Evolutionary conservation across 1,139 yeast species (phyloP), one percentile per base, ranked within the genome.

Genomic region (Scheffersomyces stambukii): DNA sequence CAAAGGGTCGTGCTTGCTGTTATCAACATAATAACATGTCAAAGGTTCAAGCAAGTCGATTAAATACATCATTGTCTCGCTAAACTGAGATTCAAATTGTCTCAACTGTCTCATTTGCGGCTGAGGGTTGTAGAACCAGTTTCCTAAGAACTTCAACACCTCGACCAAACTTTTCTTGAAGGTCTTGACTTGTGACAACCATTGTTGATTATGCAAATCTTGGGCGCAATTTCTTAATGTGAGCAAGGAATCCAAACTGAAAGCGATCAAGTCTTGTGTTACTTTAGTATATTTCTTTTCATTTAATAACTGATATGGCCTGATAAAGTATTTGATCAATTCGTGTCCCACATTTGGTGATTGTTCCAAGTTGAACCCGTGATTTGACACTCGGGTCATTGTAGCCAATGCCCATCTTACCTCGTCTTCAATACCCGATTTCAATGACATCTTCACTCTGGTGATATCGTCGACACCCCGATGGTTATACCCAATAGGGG

Each of bases 41-140:
- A 88, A 73, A 3, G 91, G 80, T 50, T 91, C 98, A 31, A 85
- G 71, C 23, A 89, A 71, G 52, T 91, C 98, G 31, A 88, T 57
- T 16, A 80, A 63, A 50, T 83, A 86, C 35, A 70, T 75, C 30
- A 81, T 64, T 26, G 82, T 62, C 53, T 91, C 98, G 28, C 48
- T 49, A 41, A 65, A 63, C 35, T 70, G 74, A 53, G 57, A 56
- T 21, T 60, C 55, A 37, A 43, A 57, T 27, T 45, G 39, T n/a
- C 35, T 32, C 36, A 63, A 46, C 4, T 36, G 23, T 27, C 36
- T 40, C 11, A 32, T 37, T 3, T 24, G 26, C 30, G 29, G 42
- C 21, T 46, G 48, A 1, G 37, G 32, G 10, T 37, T 43, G 50
- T 47, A 58, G 34, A 64, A 56, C 62, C 65, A 65, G 29, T 59